Evolutionary conservation across 129 eudicot genomes (phyloP), one percentile per base, ranked within the genome.

Genomic region (Artemisia annua): DNA sequence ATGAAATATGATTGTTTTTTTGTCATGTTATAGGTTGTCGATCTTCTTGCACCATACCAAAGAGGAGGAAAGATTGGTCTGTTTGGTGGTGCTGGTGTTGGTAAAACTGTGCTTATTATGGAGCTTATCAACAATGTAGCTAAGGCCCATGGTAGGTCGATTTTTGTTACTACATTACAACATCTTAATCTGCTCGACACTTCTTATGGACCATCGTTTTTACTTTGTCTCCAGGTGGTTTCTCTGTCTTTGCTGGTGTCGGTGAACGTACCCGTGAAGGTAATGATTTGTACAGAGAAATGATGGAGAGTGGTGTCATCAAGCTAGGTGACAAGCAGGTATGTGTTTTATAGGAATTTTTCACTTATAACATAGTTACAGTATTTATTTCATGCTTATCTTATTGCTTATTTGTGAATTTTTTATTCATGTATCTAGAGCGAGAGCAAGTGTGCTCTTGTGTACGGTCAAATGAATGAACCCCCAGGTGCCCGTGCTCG

Each of bases 401-500:
- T 79, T 13, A 54, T 28, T 66, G 48, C 22, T 44, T 39, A 39
- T 39, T 43, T 8, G 22, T 17, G 17, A 35, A 43, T 61, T 18
- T 30, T 66, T 67, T 60, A 0, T 20, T 69, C 8, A 22, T 60
- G 19, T 26, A 35, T 20, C 7, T 19, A 92, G 98, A 79, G 82
- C 70, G 98, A 94, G 49, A 94, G 98, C 92, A 94, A 94, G 83
- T 94, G 98, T 43, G 98, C 98, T 58, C 98, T 94, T 63, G 98
- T 94, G 46, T 93, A 93, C 56, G 83, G 83, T 68, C 83, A 76
- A 78, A 78, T 73, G 83, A 78, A 82, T 26, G 86, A 82, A 60
- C 83, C 86, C 15, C 86, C 86, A 26, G 86, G 86, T 78, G 83
- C 83, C 24, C 86, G 86, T 78, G 83, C 83, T 55, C 86, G 86